These are phyloP conservation scores for Penicillium canariense DNA, from an alignment of 495 filamentous ascomycete genomes.

Conservation along the genomic window DNA sequence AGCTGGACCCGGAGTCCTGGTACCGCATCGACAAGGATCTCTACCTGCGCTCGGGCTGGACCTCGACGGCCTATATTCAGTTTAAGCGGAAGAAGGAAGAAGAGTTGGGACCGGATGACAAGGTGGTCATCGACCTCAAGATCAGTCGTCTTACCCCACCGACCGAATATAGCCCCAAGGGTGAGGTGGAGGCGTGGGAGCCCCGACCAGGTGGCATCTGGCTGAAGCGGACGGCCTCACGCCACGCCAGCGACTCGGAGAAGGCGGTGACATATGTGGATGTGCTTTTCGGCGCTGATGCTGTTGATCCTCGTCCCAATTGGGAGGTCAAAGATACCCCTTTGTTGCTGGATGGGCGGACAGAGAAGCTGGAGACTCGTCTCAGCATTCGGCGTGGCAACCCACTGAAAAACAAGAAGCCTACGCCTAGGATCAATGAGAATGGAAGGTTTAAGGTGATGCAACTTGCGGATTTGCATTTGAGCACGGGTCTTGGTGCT, in stretches of 20 bases:
- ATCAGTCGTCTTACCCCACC: constrained; percentile 75
- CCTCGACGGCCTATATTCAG: constrained; percentile 78
- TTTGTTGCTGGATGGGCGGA: constrained; percentile 61
- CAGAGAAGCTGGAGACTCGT: constrained; percentile 62
- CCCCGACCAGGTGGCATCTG: constrained; percentile 75
- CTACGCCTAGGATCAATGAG: constrained; percentile 71
- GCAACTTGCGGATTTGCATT: constrained; percentile 86
- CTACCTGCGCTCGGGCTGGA: constrained; percentile 69
- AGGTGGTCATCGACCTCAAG: constrained; percentile 78
- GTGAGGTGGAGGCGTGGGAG: constrained; percentile 74
- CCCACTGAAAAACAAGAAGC: constrained; percentile 55
- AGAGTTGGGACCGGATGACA: constrained; percentile 70
- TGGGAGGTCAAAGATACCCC: constrained; percentile 76
- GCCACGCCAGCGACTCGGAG: constrained; percentile 74
- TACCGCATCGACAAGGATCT: constrained; percentile 89
- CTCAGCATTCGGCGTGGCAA: constrained; percentile 74
- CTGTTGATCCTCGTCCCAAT: constrained; percentile 78
- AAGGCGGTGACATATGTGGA: constrained; percentile 80
- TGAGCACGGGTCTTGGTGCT: constrained; percentile 80
- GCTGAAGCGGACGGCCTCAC: constrained; percentile 76
- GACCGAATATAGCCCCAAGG: constrained; percentile 51
- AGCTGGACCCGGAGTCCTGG: constrained; percentile 73
- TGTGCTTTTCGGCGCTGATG: constrained; percentile 90
- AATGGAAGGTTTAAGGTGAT: constrained; percentile 97
- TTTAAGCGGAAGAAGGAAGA: constrained; percentile 86